Evolutionary conservation across 768 basidiomycete species (phyloP).

Genomic region (Auricularia sp.): DNA sequence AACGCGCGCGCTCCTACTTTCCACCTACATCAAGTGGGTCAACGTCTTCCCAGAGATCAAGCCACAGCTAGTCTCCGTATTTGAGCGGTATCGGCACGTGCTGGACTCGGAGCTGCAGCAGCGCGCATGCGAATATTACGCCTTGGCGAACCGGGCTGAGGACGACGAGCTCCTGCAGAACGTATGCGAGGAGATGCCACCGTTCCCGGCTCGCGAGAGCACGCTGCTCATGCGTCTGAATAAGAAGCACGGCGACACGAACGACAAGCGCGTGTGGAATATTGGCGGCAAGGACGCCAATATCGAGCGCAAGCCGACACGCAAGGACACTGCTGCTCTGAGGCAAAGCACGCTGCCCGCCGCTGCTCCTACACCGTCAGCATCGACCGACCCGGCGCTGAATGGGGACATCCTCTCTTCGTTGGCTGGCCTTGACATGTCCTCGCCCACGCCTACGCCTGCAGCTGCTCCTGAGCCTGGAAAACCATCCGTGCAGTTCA

Average conservation of each 20-base stretch:
- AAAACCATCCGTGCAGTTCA: slow-evolving; percentile 20
- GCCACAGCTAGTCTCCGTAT: slow-evolving; percentile 83
- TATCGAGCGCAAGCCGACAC: slow-evolving; percentile 55
- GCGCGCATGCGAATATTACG: slow-evolving; percentile 95
- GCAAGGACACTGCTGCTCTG: slow-evolving; percentile 33
- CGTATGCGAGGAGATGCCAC: slow-evolving; percentile 98
- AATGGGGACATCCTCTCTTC: slow-evolving; percentile 57
- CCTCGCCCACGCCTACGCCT: slow-evolving; percentile 20
- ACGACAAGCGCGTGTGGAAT: slow-evolving; percentile 91
- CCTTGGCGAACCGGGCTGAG: slow-evolving; percentile 72
- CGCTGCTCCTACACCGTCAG: slow-evolving; percentile 26
- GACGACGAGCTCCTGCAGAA: slow-evolving; percentile 90
- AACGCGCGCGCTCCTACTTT: slow-evolving; percentile 84
- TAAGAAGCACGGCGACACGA: slow-evolving; percentile 84
- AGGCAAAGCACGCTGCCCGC: slow-evolving; percentile 10
- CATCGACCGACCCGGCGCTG: slow-evolving; percentile 18
- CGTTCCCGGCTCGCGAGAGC: slow-evolving; percentile 92
- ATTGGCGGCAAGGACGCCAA: slow-evolving; percentile 93
- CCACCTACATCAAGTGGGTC: slow-evolving; percentile 99
- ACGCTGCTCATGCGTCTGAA: slow-evolving; percentile 80
- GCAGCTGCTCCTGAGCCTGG: slow-evolving; percentile 20
- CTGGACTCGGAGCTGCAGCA: slow-evolving; percentile 96
- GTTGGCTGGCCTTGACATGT: slow-evolving; percentile 73
- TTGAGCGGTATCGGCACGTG: slow-evolving; percentile 95
- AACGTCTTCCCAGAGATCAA: slow-evolving; percentile 99